Base-by-base conservation (phyloP, 2,329 filamentous ascomycete species). In the Fusarium euwallaceae region DNA sequence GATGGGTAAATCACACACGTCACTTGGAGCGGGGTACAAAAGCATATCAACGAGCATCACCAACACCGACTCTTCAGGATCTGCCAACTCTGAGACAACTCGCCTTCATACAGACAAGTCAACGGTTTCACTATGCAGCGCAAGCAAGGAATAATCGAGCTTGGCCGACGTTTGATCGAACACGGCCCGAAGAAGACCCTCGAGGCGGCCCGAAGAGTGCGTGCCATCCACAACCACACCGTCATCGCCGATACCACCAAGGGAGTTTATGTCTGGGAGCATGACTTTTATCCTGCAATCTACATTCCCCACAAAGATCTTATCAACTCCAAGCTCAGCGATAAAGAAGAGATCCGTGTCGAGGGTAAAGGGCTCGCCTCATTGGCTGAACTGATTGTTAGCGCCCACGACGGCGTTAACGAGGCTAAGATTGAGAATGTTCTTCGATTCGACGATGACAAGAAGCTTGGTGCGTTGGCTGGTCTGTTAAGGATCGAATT, bases 241-340 rank as follows among this genome's bases (percentile, higher is more conserved):
- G 76, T 76, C 66, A 80, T 84, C 27, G 80, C 83, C 17, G 85
- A 86, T 66, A 84, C 84, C 0, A 81, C 79, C 1, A 69, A 78
- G 24, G 84, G 83, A 3, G 62, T 80, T 17, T 82, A 81, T 66
- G 81, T 86, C 10, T 87, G 85, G 85, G 85, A 87, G 74, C 86
- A 89, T 69, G 81, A 84, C 1, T 84, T 79, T 64, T 89, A 87
- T 74, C 87, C 87, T 2, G 82, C 88, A 29, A 84, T 83, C 67
- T 87, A 87, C 64, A 75, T 87, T 4, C 84, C 84, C 0, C 58
- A 62, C 1, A 51, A 68, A 0, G 81, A 79, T 43, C 67, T 84
- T 6, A 77, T 67, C 11, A 76, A 81, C n/a, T 80, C 79, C 61
- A 76, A 73, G 6, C 61, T 76, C 36, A 71, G 53, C 6, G 81